These are phyloP conservation scores for Incumbomyces lentus DNA, from an alignment of 2,329 filamentous ascomycete genomes.

Conservation along the genomic window DNA sequence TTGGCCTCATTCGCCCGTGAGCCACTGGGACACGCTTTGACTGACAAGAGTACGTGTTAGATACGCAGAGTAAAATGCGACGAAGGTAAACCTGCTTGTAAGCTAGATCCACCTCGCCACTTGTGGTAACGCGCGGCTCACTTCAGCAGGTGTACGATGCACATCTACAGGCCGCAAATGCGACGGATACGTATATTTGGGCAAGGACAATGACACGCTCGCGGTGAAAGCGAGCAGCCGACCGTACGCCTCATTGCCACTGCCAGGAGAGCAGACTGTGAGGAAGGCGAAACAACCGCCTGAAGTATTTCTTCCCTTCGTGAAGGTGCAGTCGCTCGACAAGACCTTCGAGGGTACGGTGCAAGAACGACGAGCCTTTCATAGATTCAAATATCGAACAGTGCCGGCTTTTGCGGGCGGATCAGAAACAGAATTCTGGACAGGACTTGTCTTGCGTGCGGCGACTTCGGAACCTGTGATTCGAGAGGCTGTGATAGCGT, in stretches of 20 bases:
- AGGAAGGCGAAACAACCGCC: background rate
- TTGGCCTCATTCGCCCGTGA: background rate
- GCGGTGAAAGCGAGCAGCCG: slow-evolving; percentile 10
- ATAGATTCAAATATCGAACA: slow-evolving; percentile 51
- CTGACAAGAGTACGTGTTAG: slow-evolving; percentile 4
- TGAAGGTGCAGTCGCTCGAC: background rate
- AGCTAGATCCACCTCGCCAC: slow-evolving; percentile 7
- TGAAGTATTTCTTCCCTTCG: slow-evolving; percentile 34
- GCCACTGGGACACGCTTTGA: background rate
- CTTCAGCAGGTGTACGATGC: slow-evolving; percentile 42
- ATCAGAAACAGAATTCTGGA: slow-evolving; percentile 59
- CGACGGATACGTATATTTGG: slow-evolving; percentile 44
- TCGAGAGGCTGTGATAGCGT: slow-evolving; percentile 54
- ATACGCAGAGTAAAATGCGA: slow-evolving; percentile 14
- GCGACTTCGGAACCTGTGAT: slow-evolving; percentile 53
- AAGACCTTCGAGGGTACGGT: slow-evolving; percentile 38
- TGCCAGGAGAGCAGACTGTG: slow-evolving; percentile 20
- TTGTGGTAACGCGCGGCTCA: slow-evolving; percentile 11
- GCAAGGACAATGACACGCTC: slow-evolving; percentile 10
- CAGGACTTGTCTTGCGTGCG: slow-evolving; percentile 50
- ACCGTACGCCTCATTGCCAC: slow-evolving; percentile 10
- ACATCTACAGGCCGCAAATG: slow-evolving; percentile 49
- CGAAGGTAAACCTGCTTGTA: slow-evolving; percentile 24
- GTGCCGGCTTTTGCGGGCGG: slow-evolving; percentile 55
- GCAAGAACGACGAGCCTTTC: slow-evolving; percentile 50